Conservation (phyloP, 768 basidiomycete genomes). For the Leccinum subgranulosum region DNA sequence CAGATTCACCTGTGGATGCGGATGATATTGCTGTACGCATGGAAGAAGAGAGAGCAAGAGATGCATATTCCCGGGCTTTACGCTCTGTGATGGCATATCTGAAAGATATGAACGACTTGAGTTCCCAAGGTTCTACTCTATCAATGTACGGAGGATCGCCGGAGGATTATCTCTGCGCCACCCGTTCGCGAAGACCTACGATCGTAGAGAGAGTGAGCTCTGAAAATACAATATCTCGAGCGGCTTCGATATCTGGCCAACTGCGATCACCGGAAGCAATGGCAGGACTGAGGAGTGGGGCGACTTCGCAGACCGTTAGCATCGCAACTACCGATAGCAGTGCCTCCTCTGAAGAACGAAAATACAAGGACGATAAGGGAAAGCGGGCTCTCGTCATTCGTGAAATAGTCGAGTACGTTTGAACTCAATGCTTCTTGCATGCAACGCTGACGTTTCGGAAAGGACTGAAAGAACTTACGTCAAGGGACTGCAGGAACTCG, state of each 20-base stretch:
- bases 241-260: conserved; percentile 51
- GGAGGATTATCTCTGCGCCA: conserved; percentile 37
- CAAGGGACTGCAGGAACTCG: conserved; percentile 87
- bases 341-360: conserved; percentile 75
- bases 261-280: conserved; percentile 67
- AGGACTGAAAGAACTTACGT: conserved; percentile 96
- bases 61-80: conserved; percentile 76
- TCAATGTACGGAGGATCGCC: conserved; percentile 56
- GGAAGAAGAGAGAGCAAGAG: conserved; percentile 70
- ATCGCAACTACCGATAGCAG: conserved; percentile 70
- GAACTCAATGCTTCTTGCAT: not conserved
- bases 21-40: conserved; percentile 45
- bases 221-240: conserved; percentile 53
- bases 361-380: conserved; percentile 86
- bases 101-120: conserved; percentile 91
- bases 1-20: conserved; percentile 47
- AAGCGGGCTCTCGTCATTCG: conserved; percentile 82
- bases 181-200: conserved; percentile 66
- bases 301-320: conserved; percentile 64
- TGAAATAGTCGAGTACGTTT: conserved; percentile 86
- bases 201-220: conserved; percentile 44
- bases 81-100: conserved; percentile 95
- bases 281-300: conserved; percentile 55
- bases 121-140: conserved; percentile 53
- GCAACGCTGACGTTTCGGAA: conserved; percentile 13